Evolutionary conservation across 2,329 filamentous ascomycete genomes (phyloP), one percentile per base, ranked within the genome.

Genomic region (Aureobasidium mangrovei): DNA sequence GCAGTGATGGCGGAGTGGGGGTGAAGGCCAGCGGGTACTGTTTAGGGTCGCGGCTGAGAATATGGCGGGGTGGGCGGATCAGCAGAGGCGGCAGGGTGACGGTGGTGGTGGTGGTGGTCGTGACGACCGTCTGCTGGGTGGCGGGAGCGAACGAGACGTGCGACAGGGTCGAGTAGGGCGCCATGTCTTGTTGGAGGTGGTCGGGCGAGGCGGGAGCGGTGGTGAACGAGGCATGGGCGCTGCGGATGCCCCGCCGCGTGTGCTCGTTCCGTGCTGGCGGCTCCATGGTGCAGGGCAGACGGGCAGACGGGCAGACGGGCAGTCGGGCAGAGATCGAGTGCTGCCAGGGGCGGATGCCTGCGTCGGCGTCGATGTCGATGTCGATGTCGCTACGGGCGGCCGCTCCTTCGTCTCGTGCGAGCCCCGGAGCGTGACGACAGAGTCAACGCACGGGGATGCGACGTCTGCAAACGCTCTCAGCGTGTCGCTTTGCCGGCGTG

Each of bases 61-160:
- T 77, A 49, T 83, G 80, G 52, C 81, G 81, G 27, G 88, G 85
- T 56, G 87, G 81, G 60, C 82, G 83, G 61, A 95, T 82, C 54
- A 88, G 77, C 56, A 96, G 76, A n/a, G 89, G 89, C 44, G 91
- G 91, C 61, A 93, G 94, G 12, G 76, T 70, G 70, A 88, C 77
- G 69, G 84, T 89, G 1, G 91, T 94, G 0, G 89, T 95, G 0
- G 90, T 96, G 0, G 91, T 96, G 0, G 91, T 96, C 1, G 91
- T 95, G 58, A 95, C 82, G 8, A 83, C 77, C 0, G 81, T 84
- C 8, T 81, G 83, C 63, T 81, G 78, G 9, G 81, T 84, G 12
- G 81, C 77, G 31, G 81, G 81, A 55, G 78, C 80, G 61, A 82
- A 81, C 2, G 79, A 80, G 56, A 84, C 76, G 63, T 81, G 79